Evolutionary conservation across 2,329 filamentous ascomycete species (phyloP).

Genomic region (Phaeosphaeria sp.): DNA sequence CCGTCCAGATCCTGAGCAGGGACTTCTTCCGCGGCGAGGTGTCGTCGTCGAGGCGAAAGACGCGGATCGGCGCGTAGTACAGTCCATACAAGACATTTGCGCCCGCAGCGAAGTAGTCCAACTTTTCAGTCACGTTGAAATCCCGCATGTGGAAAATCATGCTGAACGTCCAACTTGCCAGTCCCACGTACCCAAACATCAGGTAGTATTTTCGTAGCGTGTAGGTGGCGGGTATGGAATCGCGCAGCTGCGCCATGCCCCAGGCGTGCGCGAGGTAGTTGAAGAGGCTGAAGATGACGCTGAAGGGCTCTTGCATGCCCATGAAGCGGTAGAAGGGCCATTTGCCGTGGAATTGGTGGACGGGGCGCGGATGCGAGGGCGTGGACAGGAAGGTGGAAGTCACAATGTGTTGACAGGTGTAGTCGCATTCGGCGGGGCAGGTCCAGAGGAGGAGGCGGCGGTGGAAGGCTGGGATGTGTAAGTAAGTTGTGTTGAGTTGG

Average conservation of each 20-base stretch:
- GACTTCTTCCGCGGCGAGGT: slow-evolving; percentile 55
- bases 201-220: slow-evolving; percentile 81
- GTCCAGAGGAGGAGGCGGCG: slow-evolving; percentile 90
- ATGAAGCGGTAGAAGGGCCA: slow-evolving; percentile 94
- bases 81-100: slow-evolving; percentile 89
- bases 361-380: slow-evolving; percentile 67
- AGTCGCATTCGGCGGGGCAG: slow-evolving; percentile 94
- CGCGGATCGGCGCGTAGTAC: slow-evolving; percentile 81
- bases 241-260: slow-evolving; percentile 74
- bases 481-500: slow-evolving; percentile 2
- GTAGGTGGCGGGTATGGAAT: slow-evolving; percentile 74
- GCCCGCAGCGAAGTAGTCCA: slow-evolving; percentile 95
- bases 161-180: slow-evolving; percentile 85
- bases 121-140: slow-evolving; percentile 82
- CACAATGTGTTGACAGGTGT: slow-evolving; percentile 93
- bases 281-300: slow-evolving; percentile 88
- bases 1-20: slow-evolving; percentile 76
- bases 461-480: slow-evolving; percentile 68
- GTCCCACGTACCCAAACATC: slow-evolving; percentile 78
- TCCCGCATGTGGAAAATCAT: slow-evolving; percentile 93
- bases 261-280: slow-evolving; percentile 87
- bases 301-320: slow-evolving; percentile 94
- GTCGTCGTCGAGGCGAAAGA: slow-evolving; percentile 79
- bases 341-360: slow-evolving; percentile 97
- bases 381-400: slow-evolving; percentile 73